A percentile compares a stretch with the other conserved stretches of the same genome.
These are phyloP conservation scores for Kondoa malvinella DNA, from an alignment of 768 basidiomycete species.

Conservation along the genomic window DNA sequence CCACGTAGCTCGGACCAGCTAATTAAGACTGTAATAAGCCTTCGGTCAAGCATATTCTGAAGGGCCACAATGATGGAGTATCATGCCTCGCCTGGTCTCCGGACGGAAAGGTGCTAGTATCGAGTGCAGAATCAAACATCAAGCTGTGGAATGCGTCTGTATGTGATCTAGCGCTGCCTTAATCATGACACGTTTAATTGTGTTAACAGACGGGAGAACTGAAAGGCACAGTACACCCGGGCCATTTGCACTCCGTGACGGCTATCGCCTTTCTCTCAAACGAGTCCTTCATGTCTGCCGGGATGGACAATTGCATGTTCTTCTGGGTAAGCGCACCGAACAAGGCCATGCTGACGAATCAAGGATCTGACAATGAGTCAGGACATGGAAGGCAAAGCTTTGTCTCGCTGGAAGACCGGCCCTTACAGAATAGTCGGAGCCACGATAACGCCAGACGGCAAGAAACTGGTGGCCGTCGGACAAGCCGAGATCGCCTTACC, in stretches of 20 bases:
- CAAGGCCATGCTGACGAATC: background rate
- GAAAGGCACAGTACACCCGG: constrained; percentile 41
- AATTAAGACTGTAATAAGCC: constrained; percentile 37
- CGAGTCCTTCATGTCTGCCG: constrained; percentile 71
- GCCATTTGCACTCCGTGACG: constrained; percentile 68
- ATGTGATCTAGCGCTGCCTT: constrained; percentile 14
- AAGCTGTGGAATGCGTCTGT: constrained; percentile 85
- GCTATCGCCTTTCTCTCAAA: constrained; percentile 77
- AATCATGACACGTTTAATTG: background rate
- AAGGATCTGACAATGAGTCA: constrained; percentile 30
- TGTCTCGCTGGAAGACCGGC: constrained; percentile 50
- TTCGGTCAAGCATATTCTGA: constrained; percentile 38
- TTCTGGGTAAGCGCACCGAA: constrained; percentile 47
- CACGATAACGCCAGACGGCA: constrained; percentile 66
- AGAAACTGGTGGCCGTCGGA: constrained; percentile 69
- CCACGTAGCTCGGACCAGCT: background rate
- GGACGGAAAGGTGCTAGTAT: constrained; percentile 67
- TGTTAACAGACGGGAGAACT: background rate
- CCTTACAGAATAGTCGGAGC: constrained; percentile 73
- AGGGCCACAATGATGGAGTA: constrained; percentile 62
- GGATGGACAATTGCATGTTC: constrained; percentile 64
- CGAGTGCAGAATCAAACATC: constrained; percentile 61
- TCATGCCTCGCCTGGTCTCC: constrained; percentile 81
- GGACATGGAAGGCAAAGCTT: constrained; percentile 57
- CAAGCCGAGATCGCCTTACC: constrained; percentile 25